Base-by-base conservation (phyloP, 495 filamentous ascomycete species). In the Trypethelium eluteriae region DNA sequence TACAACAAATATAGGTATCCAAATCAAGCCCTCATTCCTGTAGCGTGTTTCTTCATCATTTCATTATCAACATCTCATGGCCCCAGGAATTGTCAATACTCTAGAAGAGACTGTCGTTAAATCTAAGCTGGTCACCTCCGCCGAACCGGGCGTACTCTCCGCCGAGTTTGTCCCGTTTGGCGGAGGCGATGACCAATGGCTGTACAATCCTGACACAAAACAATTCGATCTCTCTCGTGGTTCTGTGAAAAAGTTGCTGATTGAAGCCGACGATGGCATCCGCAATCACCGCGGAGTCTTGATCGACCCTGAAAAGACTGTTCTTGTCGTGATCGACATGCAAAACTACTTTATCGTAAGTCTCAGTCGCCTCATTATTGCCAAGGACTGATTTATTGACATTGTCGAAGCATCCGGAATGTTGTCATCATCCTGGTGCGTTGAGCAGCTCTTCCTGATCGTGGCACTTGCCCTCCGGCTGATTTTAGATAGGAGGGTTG, bases 221-320 rank as follows among this genome's bases (percentile, higher is more conserved):
- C 69, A 65, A 59, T 75, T 75, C 70, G 71, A 75, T 63, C 66
- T 75, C 3, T 72, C 71, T 5, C 65, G 73, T 25, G 70, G 70
- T 38, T 65, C 67, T 62, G 25, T 12, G 1, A 65, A 66, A 14
- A 70, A 68, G 32, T 65, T 75, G 16, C 62, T 62, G 61, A 56
- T 75, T 53, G 70, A 73, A 25, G 66, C 69, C 47, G 73, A 75
- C 56, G 73, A 73, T 62, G 70, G 65, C 35, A 64, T 72, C 65
- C 64, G 65, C 39, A 71, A 75, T 62, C 71, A 75, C 64, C 65
- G 66, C 62, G 71, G 73, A 38, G 73, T 71, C 66, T 63, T 70
- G 63, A 72, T 73, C 41, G 71, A 75, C 50, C 69, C 70, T 16
- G 62, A 69, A 2, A 67, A 64, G 64, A 71, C 69, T 12, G 70